Percentiles rank a stretch among this genome's conserved stretches.
phyloP scores from a whole-genome alignment of 805 yeast species.

The Wickerhamiella lipophila region DNA sequence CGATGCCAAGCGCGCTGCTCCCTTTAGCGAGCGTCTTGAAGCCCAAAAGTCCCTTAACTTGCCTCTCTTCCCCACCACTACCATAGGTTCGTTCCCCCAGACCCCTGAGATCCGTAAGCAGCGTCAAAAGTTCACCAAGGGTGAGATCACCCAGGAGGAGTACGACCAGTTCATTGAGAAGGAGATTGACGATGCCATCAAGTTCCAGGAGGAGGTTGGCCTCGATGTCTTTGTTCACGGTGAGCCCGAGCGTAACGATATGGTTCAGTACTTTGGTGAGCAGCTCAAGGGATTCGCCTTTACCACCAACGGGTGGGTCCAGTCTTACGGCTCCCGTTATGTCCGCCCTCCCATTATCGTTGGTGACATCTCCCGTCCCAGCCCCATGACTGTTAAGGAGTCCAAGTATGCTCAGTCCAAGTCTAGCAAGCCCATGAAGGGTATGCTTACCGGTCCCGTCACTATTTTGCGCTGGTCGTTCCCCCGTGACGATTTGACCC shows the following conservation, averaged over 20 bases:
- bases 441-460: slow-evolving; percentile 99
- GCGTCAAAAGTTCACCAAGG: slow-evolving; percentile 98
- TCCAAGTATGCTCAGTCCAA: slow-evolving; percentile 97
- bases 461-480: slow-evolving; percentile 99
- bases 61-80: slow-evolving; percentile 99
- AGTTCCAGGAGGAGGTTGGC: slow-evolving; percentile 99
- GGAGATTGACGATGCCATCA: slow-evolving; percentile 90
- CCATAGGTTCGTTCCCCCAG: slow-evolving; percentile 99
- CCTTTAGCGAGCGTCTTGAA: slow-evolving; percentile 76
- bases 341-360: slow-evolving; percentile 99
- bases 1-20: slow-evolving; percentile 67
- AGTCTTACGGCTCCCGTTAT: slow-evolving; percentile 99
- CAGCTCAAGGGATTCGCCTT: slow-evolving; percentile 96
- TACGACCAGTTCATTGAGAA: slow-evolving; percentile 93
- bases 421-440: slow-evolving; percentile 93
- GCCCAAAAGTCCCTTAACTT: slow-evolving; percentile 84
- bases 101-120: slow-evolving; percentile 97
- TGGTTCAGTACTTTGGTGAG: slow-evolving; percentile 99
- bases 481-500: slow-evolving; percentile 98
- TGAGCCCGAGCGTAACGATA: slow-evolving; percentile 99
- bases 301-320: slow-evolving; percentile 99
- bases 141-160: slow-evolving; percentile 86
- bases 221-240: slow-evolving; percentile 98
- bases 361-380: slow-evolving; percentile 98
- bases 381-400: slow-evolving; percentile 97